Evolutionary conservation across 2,329 filamentous ascomycete genomes (phyloP).

Genomic region (Cladophialophora immunda): DNA sequence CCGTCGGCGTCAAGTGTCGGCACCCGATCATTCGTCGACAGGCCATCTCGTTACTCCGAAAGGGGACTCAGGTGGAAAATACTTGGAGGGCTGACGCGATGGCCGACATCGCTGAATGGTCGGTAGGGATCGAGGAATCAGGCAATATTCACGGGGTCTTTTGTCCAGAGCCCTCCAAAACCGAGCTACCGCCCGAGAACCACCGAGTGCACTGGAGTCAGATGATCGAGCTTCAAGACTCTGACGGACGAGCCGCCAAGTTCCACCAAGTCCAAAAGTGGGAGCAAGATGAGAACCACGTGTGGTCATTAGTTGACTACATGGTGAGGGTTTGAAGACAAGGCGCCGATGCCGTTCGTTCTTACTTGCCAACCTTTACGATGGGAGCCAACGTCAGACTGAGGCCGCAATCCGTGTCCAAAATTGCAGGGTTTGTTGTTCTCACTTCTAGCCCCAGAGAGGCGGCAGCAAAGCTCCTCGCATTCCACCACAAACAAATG

Average conservation of each 20-base stretch:
- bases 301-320: background rate
- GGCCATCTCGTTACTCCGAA: slow-evolving; percentile 20
- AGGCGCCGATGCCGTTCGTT: background rate
- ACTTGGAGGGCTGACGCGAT: slow-evolving; percentile 25
- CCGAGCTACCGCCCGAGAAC: slow-evolving; percentile 4
- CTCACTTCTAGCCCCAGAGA: too few relatives aligned
- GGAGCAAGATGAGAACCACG: background rate
- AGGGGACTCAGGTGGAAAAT: slow-evolving; percentile 23
- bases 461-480: too few relatives aligned
- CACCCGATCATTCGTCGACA: slow-evolving; percentile 31
- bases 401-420: too few relatives aligned
- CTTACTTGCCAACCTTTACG: background rate
- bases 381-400: too few relatives aligned
- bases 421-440: too few relatives aligned
- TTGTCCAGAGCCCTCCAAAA: background rate
- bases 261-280: background rate
- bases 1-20: slow-evolving; percentile 28
- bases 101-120: slow-evolving; percentile 22
- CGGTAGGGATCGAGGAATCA: slow-evolving; percentile 31
- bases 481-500: too few relatives aligned
- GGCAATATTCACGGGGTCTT: slow-evolving; percentile 20
- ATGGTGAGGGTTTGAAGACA: background rate
- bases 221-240: slow-evolving; percentile 2
- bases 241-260: background rate
- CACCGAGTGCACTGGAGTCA: slow-evolving; percentile 15